Base-by-base conservation (phyloP, 78 protist species). In the Chrysochromulina parva region DNA sequence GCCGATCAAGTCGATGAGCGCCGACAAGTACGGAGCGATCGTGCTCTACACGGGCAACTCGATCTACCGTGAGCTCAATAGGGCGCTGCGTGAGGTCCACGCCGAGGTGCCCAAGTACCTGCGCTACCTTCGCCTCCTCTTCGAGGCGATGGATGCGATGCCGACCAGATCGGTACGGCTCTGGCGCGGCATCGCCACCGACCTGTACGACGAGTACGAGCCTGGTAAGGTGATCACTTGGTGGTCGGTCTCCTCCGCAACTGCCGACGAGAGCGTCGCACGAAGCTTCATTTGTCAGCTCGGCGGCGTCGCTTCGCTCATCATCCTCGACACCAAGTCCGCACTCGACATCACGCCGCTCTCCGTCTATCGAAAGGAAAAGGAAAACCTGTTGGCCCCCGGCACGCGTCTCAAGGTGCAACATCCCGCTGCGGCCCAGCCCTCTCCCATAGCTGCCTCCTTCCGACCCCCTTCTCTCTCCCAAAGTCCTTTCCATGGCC, bases 101-200 rank as follows among this genome's bases (percentile, higher is more conserved):
- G 71, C 71, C n/a, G 6, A 38, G 54, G 81, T 73, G 54, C 10
- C 38, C 53, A 73, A 73, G 81, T 73, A 7, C 81, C 7, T 65
- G n/a, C 24, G n/a, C 62, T 78, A 78, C 86, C 86, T 78, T 24
- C 86, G 86, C 60, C 86, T 78, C 86, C 59, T 78, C 60, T 19
- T 78, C 17, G 86, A 78, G 86, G 86, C 86, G 55, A 78, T 78
- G 62, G 60, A 5, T 5, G 5, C 19, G 38, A 78, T 78, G 86
- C 86, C 86, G 47, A 48, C 11, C 60, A 57, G 53, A 20, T 6
- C 5, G 62, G 17, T 7, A 10, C 38, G 53, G 86, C 86, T 78
- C 38, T 78, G 86, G 86, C 86, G 86, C 65, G 86, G 86, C 65
- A 53, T 78, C 59, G 55, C 86, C 47, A 60, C 59, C 57, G 86